These are phyloP conservation scores for Pythium utonaiense DNA, from an alignment of 352 stramenopile species.

Conservation along the genomic window DNA sequence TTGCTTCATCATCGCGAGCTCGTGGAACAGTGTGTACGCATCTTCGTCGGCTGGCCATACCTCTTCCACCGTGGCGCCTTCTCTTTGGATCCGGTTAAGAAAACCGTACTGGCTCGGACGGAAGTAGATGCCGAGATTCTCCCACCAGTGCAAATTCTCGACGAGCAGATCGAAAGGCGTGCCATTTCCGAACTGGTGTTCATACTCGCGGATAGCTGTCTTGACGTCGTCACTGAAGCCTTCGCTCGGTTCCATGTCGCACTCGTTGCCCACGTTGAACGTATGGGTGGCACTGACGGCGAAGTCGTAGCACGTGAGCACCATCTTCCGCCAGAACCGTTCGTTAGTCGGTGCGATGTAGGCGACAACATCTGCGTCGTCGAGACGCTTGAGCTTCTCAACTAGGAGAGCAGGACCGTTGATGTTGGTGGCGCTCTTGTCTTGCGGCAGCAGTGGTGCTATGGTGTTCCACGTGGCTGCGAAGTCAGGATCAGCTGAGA, in stretches of 20 bases:
- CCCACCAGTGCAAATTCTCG: background rate
- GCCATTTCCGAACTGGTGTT: background rate
- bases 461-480: background rate
- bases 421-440: background rate
- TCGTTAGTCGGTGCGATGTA: background rate
- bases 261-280: background rate
- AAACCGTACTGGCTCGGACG: background rate
- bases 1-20: constrained; percentile 5
- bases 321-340: background rate
- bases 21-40: background rate
- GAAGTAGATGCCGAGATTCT: background rate
- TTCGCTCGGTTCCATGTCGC: too few species aligned
- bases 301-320: background rate
- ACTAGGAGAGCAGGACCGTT: background rate
- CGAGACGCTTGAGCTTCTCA: background rate
- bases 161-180: background rate
- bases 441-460: background rate
- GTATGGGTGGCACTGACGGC: background rate
- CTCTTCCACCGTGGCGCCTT: background rate
- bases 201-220: background rate
- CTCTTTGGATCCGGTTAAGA: background rate
- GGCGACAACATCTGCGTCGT: background rate
- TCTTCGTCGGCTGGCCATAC: background rate
- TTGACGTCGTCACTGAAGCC: background rate
- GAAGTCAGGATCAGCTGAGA: background rate